These are phyloP conservation scores for Pichia exigua DNA, from an alignment of 805 yeast genomes.

Conservation along the genomic window DNA sequence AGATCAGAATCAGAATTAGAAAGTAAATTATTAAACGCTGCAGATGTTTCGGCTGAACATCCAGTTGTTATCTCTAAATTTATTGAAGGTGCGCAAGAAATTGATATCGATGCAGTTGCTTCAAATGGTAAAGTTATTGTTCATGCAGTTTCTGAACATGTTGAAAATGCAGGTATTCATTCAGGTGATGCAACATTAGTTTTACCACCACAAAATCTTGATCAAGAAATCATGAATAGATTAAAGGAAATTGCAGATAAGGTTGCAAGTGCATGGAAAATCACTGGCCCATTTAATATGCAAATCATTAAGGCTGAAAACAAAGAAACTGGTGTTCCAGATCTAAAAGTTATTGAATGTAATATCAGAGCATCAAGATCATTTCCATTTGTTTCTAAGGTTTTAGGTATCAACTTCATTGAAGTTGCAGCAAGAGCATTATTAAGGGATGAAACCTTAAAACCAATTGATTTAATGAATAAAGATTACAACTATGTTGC, in stretches of 20 bases:
- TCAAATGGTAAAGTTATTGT: slow-evolving; percentile 78
- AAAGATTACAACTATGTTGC: slow-evolving; percentile 77
- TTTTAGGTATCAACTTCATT: slow-evolving; percentile 87
- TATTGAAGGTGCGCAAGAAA: slow-evolving; percentile 93
- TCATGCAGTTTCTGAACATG: slow-evolving; percentile 96
- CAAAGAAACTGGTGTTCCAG: slow-evolving; percentile 45
- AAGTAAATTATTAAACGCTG: slow-evolving; percentile 74
- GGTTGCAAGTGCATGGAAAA: slow-evolving; percentile 90
- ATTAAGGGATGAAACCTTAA: slow-evolving; percentile 63
- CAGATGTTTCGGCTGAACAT: slow-evolving; percentile 89
- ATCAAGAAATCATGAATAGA: slow-evolving; percentile 57
- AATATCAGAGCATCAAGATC: slow-evolving; percentile 98
- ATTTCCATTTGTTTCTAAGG: slow-evolving; percentile 98
- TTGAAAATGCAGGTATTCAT: slow-evolving; percentile 97
- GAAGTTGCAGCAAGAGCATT: slow-evolving; percentile 90
- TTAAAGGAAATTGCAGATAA: slow-evolving; percentile 85
- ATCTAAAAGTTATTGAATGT: slow-evolving; percentile 95
- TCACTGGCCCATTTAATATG: slow-evolving; percentile 98
- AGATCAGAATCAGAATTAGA: slow-evolving; percentile 72
- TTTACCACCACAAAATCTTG: slow-evolving; percentile 81
- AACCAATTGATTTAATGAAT: slow-evolving; percentile 78
- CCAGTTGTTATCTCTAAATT: slow-evolving; percentile 97
- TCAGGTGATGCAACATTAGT: slow-evolving; percentile 97
- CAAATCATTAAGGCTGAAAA: slow-evolving; percentile 81
- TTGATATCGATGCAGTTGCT: slow-evolving; percentile 96